Percentiles rank a stretch among this genome's conserved stretches.
phyloP scores from a whole-genome alignment of 108 stramenopile genomes.

The Fistulifera pelliculosa region DNA sequence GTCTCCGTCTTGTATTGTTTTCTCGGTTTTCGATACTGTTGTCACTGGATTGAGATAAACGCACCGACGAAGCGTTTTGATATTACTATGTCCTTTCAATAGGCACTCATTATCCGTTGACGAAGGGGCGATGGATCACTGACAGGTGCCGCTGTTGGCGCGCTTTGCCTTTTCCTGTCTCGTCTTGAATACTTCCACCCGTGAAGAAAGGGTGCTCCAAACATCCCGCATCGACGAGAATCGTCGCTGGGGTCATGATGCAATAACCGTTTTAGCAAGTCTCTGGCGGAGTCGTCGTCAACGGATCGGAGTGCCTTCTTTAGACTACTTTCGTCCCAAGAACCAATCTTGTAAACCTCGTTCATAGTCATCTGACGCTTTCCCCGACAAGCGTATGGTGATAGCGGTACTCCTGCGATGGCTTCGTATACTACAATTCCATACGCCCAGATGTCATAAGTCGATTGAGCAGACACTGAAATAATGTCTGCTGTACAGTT shows the following conservation, averaged over 20 bases:
- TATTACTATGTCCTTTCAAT: no score
- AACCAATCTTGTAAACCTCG: constrained; percentile 68
- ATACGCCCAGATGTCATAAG: constrained; percentile 82
- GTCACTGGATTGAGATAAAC: no score
- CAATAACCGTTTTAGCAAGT: constrained; percentile 52
- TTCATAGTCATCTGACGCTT: constrained; percentile 65
- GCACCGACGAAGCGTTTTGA: no score
- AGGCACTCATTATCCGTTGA: no score
- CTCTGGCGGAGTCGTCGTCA: constrained; percentile 36
- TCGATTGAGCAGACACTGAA: constrained; percentile 52
- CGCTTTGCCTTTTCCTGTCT: no score
- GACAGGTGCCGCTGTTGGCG: no score
- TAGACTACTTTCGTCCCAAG: constrained; percentile 74
- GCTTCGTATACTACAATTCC: constrained; percentile 77
- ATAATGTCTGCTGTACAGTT: constrained; percentile 49
- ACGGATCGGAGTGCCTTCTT: constrained; percentile 54
- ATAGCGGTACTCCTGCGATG: constrained; percentile 61
- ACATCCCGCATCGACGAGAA: constrained; percentile 53
- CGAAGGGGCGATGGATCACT: no score
- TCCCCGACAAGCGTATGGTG: constrained; percentile 75
- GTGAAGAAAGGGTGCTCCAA: constrained; percentile 75
- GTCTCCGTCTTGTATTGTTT: no score
- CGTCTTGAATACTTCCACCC: constrained; percentile 10
- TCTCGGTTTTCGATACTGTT: no score
- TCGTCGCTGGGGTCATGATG: constrained; percentile 58